These are phyloP conservation scores for Linum usitatissimum DNA, from an alignment of 345 rosid species.

Conservation along the genomic window DNA sequence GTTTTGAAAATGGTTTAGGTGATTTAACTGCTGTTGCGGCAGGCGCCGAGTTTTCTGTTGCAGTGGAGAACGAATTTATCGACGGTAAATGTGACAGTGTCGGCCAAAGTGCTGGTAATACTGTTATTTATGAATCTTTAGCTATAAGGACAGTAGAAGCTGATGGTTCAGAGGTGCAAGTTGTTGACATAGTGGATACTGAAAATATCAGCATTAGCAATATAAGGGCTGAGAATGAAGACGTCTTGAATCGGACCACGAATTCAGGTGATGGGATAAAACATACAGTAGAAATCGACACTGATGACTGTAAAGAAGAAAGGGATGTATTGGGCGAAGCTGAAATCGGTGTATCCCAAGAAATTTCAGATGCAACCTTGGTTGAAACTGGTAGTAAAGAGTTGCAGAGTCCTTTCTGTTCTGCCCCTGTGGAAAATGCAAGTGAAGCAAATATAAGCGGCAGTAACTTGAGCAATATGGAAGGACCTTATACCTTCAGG, in stretches of 20 bases:
- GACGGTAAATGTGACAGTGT: slow-evolving; percentile 12
- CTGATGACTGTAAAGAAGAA: slow-evolving; percentile 13
- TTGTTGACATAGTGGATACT: slow-evolving; percentile 26
- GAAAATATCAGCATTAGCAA: slow-evolving; percentile 12
- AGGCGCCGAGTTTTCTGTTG: slow-evolving; percentile 19
- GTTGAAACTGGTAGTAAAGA: slow-evolving; percentile 13
- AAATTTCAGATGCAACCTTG: slow-evolving; percentile 19
- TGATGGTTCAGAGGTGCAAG: slow-evolving; percentile 31
- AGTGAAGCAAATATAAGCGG: slow-evolving; percentile 19
- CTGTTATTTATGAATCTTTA: slow-evolving; percentile 17
- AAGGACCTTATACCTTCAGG: slow-evolving; percentile 20
- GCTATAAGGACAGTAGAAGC: slow-evolving; percentile 27
- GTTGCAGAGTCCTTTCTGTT: slow-evolving; percentile 14
- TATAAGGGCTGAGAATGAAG: slow-evolving; percentile 21
- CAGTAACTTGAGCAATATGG: slow-evolving; percentile 16
- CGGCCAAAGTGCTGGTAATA: slow-evolving; percentile 22
- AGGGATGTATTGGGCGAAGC: slow-evolving; percentile 8
- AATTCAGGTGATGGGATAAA: slow-evolving; percentile 14
- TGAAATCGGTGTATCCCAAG: slow-evolving; percentile 12
- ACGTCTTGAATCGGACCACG: slow-evolving; percentile 14
- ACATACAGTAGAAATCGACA: slow-evolving; percentile 18
- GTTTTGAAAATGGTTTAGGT: slow-evolving; percentile 27
- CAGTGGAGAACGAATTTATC: slow-evolving; percentile 12
- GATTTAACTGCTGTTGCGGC: slow-evolving; percentile 18
- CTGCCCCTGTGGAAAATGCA: slow-evolving; percentile 15